Base-by-base conservation (phyloP, 441 rosid species). In the Manihot esculenta region DNA sequence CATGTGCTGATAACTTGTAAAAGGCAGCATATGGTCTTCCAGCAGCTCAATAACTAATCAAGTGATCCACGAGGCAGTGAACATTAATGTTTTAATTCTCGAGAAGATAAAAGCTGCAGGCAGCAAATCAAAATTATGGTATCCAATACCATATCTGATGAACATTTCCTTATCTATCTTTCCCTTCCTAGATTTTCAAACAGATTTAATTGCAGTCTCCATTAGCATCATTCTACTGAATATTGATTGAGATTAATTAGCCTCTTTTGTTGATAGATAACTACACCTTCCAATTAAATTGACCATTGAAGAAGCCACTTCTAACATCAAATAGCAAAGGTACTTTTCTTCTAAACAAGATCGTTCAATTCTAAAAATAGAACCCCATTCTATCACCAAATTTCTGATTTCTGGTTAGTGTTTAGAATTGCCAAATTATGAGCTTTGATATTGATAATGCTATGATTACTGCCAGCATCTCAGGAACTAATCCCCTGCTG, bases 221-320 rank as follows among this genome's bases (percentile, higher is more conserved):
- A 69, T 71, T n/a, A 72, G 38, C 63, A 64, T 18, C 65, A 62
- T 10, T 41, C 57, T 23, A 33, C 42, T 38, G n/a, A n/a, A n/a
- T n/a, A n/a, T n/a, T n/a, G 42, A 38, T 38, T 21, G 42, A 38
- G 42, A 38, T 38, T 38, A 45, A 66, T 62, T 47, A 57, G 33
- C 41, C 35, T 30, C 18, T 2, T 12, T 30, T 12, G 24, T 6
- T 41, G n/a, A 55, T 35, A 24, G 14, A 64, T 23, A 70, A 57
- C 57, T 65, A 17, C 72, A 45, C 63, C 57, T 23, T 48, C 45
- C 51, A 68, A 72, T 55, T 50, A 7, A 27, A 68, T 64, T 50
- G 45, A 45, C 50, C 20, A 35, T 7, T 45, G 15, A 21, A 11
- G 42, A 45, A 56, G 59, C 71, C 51, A 55, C 35, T 14, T 21